phyloP scores from a whole-genome alignment of 2,329 filamentous ascomycete species.

The Ceratocystis huliohia region DNA sequence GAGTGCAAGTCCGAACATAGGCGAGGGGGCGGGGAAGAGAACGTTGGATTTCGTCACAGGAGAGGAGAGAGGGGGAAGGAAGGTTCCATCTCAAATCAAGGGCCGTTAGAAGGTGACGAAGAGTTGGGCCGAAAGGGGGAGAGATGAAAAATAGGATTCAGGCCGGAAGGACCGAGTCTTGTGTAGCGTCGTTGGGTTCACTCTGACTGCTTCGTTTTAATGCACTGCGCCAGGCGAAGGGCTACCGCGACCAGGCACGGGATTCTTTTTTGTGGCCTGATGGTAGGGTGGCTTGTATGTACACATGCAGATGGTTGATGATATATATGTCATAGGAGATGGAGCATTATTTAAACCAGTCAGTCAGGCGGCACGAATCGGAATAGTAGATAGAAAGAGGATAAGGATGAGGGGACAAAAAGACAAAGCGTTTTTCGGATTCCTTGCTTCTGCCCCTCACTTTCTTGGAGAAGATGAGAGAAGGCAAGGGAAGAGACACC shows the following conservation, averaged over 20 bases:
- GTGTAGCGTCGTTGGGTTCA: background rate
- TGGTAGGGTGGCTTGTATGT: no score
- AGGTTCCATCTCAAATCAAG: background rate
- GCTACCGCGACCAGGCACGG: no score
- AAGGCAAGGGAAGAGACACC: background rate
- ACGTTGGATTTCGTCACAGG: background rate
- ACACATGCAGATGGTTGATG: no score
- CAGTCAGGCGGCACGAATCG: no score
- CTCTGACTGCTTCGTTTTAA: background rate
- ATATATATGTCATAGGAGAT: no score
- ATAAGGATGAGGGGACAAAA: no score
- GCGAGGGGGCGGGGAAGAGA: background rate
- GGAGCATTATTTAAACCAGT: no score
- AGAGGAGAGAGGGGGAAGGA: background rate
- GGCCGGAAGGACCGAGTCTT: slow-evolving; percentile 2
- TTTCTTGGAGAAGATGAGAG: background rate
- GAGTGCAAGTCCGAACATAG: background rate
- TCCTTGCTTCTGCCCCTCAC: background rate
- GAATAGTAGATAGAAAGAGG: no score
- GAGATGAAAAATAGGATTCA: background rate
- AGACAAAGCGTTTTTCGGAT: background rate
- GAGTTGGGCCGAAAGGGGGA: background rate
- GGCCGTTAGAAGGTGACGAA: background rate
- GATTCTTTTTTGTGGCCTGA: no score
- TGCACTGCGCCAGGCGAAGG: background rate